phyloP scores from a whole-genome alignment of 1,284 basidiomycete species.

The Papiliotrema terrestris region DNA sequence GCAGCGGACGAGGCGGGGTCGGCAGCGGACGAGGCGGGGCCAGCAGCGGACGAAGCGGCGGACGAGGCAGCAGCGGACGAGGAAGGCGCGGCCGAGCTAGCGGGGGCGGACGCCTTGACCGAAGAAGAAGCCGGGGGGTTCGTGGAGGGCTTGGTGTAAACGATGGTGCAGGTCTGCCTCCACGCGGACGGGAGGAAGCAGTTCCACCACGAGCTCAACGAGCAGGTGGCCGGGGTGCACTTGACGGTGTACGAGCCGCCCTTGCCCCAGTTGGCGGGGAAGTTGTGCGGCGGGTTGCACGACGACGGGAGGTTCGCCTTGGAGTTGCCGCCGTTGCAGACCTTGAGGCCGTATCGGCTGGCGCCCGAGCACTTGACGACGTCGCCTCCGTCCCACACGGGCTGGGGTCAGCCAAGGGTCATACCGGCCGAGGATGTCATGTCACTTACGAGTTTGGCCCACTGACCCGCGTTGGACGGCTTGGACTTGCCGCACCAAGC shows the following conservation, averaged over 20 bases:
- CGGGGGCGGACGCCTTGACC: no score
- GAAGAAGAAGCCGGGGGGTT: not conserved
- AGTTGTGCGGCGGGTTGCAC: constrained; percentile 27
- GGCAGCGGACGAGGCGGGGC: constrained; percentile 2
- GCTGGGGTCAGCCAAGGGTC: constrained; percentile 3
- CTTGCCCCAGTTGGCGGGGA: not conserved
- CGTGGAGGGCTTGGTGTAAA: constrained; percentile 45
- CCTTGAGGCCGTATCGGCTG: constrained; percentile 13
- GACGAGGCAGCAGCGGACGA: no score
- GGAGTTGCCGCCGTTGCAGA: constrained; percentile 28
- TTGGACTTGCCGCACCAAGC: constrained; percentile 24
- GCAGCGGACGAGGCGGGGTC: constrained; percentile 5
- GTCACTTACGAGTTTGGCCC: constrained; percentile 17
- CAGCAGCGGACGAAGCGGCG: not conserved
- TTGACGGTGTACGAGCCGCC: not conserved
- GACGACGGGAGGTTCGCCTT: constrained; percentile 14
- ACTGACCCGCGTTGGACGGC: constrained; percentile 21
- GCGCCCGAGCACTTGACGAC: constrained; percentile 17
- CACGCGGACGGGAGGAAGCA: constrained; percentile 50
- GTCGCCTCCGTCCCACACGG: constrained; percentile 22
- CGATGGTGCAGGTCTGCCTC: constrained; percentile 38
- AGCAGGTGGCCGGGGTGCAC: constrained; percentile 6
- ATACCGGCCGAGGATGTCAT: not conserved
- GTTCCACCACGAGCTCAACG: not conserved
- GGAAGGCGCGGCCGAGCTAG: not conserved